Evolutionary conservation across 148 eudicot species (phyloP).

Genomic region (Dianthus caryophyllus): DNA sequence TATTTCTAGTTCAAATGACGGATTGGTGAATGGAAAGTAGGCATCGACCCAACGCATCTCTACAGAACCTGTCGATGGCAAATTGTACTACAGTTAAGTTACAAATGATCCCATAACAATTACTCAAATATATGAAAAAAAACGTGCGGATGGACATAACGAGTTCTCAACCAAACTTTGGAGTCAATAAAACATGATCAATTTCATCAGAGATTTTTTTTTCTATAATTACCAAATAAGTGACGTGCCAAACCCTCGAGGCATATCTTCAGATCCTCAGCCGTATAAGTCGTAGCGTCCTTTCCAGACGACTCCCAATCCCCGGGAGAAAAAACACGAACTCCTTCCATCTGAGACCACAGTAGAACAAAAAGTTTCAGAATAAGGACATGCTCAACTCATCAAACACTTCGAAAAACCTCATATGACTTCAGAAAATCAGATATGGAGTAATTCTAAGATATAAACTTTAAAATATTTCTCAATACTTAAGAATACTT

Average conservation of each 20-base stretch:
- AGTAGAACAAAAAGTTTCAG: slow-evolving; percentile 7
- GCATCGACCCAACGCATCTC: slow-evolving; percentile 99
- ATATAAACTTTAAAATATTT: no score
- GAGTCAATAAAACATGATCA: not conserved
- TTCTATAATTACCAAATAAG: slow-evolving; percentile 61
- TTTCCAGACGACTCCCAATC: slow-evolving; percentile 84
- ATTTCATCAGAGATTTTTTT: slow-evolving; percentile 8
- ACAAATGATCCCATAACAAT: not conserved
- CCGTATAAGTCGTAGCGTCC: slow-evolving; percentile 68
- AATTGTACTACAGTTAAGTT: slow-evolving; percentile 2
- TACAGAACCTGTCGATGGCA: slow-evolving; percentile 59
- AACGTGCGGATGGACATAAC: not conserved
- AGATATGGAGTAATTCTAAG: no score
- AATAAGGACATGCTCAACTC: no score
- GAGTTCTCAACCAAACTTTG: not conserved
- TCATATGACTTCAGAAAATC: no score
- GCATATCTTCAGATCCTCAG: slow-evolving; percentile 78
- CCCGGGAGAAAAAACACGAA: slow-evolving; percentile 66
- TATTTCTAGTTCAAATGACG: slow-evolving; percentile 96
- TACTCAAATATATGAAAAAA: not conserved
- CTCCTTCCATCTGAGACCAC: slow-evolving; percentile 85
- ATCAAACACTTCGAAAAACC: no score
- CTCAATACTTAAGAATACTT: no score
- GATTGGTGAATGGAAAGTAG: slow-evolving; percentile 92
- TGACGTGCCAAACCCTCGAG: slow-evolving; percentile 98